Base-by-base conservation (phyloP, 208 protist species). In the Balamuthia mandrillaris region DNA sequence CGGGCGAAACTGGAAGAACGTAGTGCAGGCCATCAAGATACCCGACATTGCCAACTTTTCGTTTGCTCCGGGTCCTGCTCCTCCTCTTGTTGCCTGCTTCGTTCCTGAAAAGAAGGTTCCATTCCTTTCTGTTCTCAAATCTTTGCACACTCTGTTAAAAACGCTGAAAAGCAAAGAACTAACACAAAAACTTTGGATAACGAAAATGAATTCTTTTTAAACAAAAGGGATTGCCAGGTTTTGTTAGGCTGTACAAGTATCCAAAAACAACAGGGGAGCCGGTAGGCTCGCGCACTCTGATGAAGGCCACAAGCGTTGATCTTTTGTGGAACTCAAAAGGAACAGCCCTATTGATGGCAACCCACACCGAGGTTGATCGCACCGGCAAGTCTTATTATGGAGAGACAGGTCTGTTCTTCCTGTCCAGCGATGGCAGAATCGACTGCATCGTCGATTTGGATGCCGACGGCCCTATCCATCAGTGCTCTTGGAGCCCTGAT, bases 321-420 rank as follows among this genome's bases (percentile, higher is more conserved):
- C 4, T 91, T 1, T 21, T 83, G 29, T 91, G 88, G 88, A 88
- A 79, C 33, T n/a, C 33, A 10, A 63, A 78, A 0, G 88, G 78
- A 31, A 65, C 61, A 1, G 63, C 24, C 10, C 31, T 91, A 0
- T 24, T 92, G 0, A 31, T 89, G 6, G 51, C 56, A 24, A 72
- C 87, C 24, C 49, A 81, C 0, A 91, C 88, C 1, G 81, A 89
- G 10, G 66, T 85, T 0, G 86, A 91, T 52, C 47, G 72, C 42
- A 72, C 87, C 3, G 89, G 89, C 24, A 89, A 88, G 52, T 88
- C 79, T 1, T 92, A 92, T 44, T 92, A 92, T 49, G 89, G 89
- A 49, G 68, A 85, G 37, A 91, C 86, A 3, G 47, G 60, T 29
- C 63, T 91, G 9, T 79, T 88, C 52, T 88, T 81, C 41, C 24